These are phyloP conservation scores for Xerocomus potaroensis DNA, from an alignment of 768 basidiomycete genomes.

Conservation along the genomic window DNA sequence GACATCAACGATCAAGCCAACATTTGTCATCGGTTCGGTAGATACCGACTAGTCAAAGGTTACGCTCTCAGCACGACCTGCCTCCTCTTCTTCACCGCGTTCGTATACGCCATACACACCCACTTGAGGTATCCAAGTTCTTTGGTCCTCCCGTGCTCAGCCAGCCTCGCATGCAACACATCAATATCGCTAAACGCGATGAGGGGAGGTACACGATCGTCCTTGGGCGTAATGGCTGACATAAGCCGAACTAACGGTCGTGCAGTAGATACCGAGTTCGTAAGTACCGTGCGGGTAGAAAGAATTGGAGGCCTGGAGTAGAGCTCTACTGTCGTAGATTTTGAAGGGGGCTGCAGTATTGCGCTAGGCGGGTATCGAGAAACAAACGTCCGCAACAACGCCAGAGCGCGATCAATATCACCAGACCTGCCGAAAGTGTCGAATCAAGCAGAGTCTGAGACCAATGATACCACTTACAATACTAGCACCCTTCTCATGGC, in stretches of 20 bases:
- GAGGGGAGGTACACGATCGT: constrained; percentile 78
- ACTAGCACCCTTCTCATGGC: constrained; percentile 64
- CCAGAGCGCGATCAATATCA: constrained; percentile 49
- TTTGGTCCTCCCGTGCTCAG: constrained; percentile 37
- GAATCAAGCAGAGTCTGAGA: constrained; percentile 2
- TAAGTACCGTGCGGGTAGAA: constrained; percentile 55
- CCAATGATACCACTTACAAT: constrained; percentile 42
- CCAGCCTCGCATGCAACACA: constrained; percentile 69
- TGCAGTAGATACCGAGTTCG: constrained; percentile 19
- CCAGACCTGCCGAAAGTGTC: constrained; percentile 38
- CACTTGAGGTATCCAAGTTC: constrained; percentile 70
- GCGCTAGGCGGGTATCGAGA: constrained; percentile 56
- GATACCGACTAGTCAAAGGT: constrained; percentile 12
- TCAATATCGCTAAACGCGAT: constrained; percentile 76
- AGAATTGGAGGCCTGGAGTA: constrained; percentile 46
- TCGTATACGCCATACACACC: constrained; percentile 68
- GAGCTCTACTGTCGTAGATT: constrained; percentile 10
- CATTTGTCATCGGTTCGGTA: constrained; percentile 23
- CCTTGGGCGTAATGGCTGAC: constrained; percentile 53
- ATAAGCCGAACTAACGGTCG: constrained; percentile 73
- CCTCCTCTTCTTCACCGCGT: constrained; percentile 58
- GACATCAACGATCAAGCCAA: neutral
- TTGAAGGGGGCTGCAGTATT: constrained; percentile 37
- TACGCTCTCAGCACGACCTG: constrained; percentile 7
- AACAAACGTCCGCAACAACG: constrained; percentile 58